Evolutionary conservation across 1,139 yeast genomes (phyloP), one percentile per base, ranked within the genome.

Genomic region (Chernovozyma aurita): DNA sequence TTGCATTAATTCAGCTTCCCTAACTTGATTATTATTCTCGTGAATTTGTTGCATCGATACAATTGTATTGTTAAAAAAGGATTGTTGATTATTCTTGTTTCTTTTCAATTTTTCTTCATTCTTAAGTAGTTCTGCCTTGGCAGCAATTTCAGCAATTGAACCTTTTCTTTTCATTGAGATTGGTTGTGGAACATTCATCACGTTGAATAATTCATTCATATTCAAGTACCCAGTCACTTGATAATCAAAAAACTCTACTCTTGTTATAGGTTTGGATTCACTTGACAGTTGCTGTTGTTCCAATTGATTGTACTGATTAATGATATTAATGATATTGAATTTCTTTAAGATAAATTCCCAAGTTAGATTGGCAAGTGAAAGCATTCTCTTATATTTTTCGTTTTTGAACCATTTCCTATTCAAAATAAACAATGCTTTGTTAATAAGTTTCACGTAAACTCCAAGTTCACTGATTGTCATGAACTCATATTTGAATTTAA

Each of bases 401-500:
- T 67, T 68, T 41, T 69, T 69, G 50, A 66, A 68, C 70, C 73
- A 69, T 45, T 68, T 69, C 18, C 73, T 43, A 43, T 67, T 68
- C 40, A 69, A 53, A 31, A 69, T 69, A 44, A 65, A 68, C 27
- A 69, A 49, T 2, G 72, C 66, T 44, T 66, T 68, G 47, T 67
- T 68, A 39, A 69, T 65, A 38, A 68, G 50, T 35, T 65, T 63
- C 24, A 63, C 70, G 36, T 62, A 65, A 22, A 64, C 49, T 18
- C 58, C 45, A 33, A 64, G 48, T 39, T 60, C 65, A 44, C 56
- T 59, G 36, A 57, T 49, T 4, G 61, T 58, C 55, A 67, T 61
- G 32, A 61, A 61, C 40, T 66, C 69, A 42, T 63, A 69, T 46
- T 74, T 75, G 48, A 75, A 62, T 48, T 77, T 79, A 6, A 76